A percentile compares a stretch with the other conserved stretches of the same genome.
phyloP scores from a whole-genome alignment of 129 eudicot species.

The Apium graveolens region DNA sequence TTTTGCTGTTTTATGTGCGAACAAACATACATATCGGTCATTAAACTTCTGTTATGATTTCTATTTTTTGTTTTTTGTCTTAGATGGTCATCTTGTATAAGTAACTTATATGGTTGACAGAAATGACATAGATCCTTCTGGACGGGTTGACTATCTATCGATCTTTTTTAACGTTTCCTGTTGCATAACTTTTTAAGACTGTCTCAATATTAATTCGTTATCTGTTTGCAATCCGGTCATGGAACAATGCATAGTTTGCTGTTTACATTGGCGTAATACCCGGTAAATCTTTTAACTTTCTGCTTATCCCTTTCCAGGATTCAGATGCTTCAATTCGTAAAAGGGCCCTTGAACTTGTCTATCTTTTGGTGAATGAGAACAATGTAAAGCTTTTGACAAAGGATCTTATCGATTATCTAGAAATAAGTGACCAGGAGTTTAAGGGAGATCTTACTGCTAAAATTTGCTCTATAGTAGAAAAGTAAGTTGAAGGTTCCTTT shows the following conservation, averaged over 20 bases:
- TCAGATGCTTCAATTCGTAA: constrained; percentile 97
- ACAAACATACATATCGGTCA: neutral
- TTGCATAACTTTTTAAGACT: neutral
- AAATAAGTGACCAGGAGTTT: constrained; percentile 91
- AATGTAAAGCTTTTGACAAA: constrained; percentile 84
- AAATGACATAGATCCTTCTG: neutral
- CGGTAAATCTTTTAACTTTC: constrained; percentile 16
- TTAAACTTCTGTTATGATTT: neutral
- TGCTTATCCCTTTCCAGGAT: constrained; percentile 47
- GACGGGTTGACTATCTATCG: neutral
- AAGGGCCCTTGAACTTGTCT: constrained; percentile 95
- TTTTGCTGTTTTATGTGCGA: neutral
- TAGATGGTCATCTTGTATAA: neutral
- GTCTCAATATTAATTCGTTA: neutral
- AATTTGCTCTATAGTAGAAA: constrained; percentile 95
- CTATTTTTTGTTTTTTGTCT: neutral
- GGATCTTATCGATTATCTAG: constrained; percentile 81
- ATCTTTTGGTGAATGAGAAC: constrained; percentile 84
- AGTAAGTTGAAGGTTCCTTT: constrained; percentile 40
- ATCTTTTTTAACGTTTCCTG: neutral
- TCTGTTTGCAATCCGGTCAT: constrained; percentile 1
- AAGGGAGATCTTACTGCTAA: constrained; percentile 91
- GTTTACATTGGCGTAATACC: constrained; percentile 9
- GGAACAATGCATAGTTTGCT: constrained; percentile 8
- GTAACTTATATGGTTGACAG: neutral